Evolutionary conservation across 768 basidiomycete genomes (phyloP), one percentile per base, ranked within the genome.

Genomic region (Termitomyces titanicus): DNA sequence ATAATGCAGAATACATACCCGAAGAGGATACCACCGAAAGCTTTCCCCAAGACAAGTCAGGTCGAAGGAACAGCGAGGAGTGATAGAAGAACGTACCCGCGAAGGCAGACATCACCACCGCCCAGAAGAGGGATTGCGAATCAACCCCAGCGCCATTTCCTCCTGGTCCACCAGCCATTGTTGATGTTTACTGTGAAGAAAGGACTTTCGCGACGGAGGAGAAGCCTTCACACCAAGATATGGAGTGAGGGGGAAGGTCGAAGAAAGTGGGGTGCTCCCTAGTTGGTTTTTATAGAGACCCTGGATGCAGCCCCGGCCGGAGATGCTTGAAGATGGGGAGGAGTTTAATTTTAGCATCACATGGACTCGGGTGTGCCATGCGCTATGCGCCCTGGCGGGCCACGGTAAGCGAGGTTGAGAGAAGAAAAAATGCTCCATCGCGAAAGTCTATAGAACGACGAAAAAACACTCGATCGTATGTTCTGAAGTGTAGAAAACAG

Each of bases 21-120:
- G 67, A 79, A 79, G 44, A 77, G 67, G 57, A 77, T 78, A 66
- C 79, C 79, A 63, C 79, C 77, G 59, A 78, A 78, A 22, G 75
- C 73, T 60, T 45, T 9, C 3, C 24, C 33, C 12, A 24, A 24
- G n/a, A 13, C n/a, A 43, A 24, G 18, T 49, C 18, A 42, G 48
- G 27, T 34, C 33, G 5, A 50, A 24, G 4, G 7, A 17, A 35
- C 0, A 29, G 29, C 12, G 31, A 42, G n/a, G 22, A 47, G 54
- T 53, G 27, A 53, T 51, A 34, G 47, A 56, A 53, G 74, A 29
- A 64, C 68, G 12, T 46, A 72, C 71, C 71, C 13, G 71, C 70
- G 53, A 74, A 74, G 31, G 73, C 73, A 27, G 71, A 72, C 71
- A 74, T 70, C 17, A 74, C 51, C 8, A 73, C 60, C 2, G 71